Evolutionary conservation across 352 stramenopile species (phyloP).

Genomic region (Globisporangium uncinulatum): DNA sequence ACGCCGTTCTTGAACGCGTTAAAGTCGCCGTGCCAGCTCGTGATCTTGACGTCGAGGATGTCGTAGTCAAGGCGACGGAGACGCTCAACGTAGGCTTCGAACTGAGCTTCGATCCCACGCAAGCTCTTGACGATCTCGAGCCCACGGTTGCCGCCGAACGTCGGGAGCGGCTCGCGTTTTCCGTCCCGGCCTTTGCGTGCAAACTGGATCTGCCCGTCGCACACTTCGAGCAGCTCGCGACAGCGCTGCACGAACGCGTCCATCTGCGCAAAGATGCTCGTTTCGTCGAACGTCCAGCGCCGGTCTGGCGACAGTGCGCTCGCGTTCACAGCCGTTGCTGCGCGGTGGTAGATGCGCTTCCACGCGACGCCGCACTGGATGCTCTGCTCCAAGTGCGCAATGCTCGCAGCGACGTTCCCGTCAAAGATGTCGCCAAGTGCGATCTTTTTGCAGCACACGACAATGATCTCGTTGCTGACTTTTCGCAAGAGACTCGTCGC

Average conservation of each 20-base stretch:
- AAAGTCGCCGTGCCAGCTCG: conserved; percentile 94
- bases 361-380: conserved; percentile 91
- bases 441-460: conserved; percentile 86
- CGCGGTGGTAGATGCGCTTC: conserved; percentile 87
- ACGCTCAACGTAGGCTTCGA: conserved; percentile 87
- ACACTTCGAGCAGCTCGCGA: conserved; percentile 92
- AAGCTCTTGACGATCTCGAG: conserved; percentile 92
- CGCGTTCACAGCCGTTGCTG: conserved; percentile 53
- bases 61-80: conserved; percentile 91
- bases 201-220: conserved; percentile 95
- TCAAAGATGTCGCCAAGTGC: conserved; percentile 90
- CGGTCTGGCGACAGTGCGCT: conserved; percentile 38
- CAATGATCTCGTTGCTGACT: conserved; percentile 94
- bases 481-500: conserved; percentile 91
- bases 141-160: conserved; percentile 90
- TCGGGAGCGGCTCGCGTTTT: conserved; percentile 62
- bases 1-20: conserved; percentile 94
- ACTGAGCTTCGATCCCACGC: conserved; percentile 90
- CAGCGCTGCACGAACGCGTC: conserved; percentile 96
- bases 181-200: conserved; percentile 76
- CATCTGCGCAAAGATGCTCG: conserved; percentile 94
- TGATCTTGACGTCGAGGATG: conserved; percentile 94
- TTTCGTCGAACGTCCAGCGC: conserved; percentile 92
- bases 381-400: conserved; percentile 87
- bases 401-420: conserved; percentile 88